Evolutionary conservation across 257 asterid species (phyloP), one percentile per base, ranked within the genome.

Genomic region (Capsicum pubescens): DNA sequence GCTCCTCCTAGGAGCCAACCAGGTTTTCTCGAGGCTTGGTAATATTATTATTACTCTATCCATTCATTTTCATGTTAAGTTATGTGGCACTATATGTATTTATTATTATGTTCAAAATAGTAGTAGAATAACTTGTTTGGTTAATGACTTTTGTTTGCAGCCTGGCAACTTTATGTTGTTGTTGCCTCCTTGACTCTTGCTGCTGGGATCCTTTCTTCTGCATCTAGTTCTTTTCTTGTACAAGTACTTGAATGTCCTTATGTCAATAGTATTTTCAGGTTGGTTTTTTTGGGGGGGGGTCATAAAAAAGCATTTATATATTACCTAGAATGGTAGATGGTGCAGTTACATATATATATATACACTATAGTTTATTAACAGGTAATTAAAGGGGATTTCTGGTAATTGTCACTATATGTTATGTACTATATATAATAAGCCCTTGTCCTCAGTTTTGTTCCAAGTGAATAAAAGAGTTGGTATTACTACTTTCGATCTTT

Each of bases 101-200:
- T 66, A 63, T 63, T 63, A 63, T 0, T 26, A 35, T 67, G 13
- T 7, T 17, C 1, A 63, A 19, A 19, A 19, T 60, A 19, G 32
- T 7, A 26, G 32, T 1, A 26, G 3, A 60, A 32, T 19, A 46
- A 39, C 8, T 17, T 14, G 8, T 21, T 76, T 17, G 50, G 48
- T 2, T 79, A 21, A 5, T 56, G 80, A 17, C 12, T 52, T 48
- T 19, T 84, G 64, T 17, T 77, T 87, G 93, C 90, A 94, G 97
- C 84, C 92, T 94, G 21, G 97, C 98, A 1, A 89, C 90, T 0
- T 76, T 93, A 71, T 94, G 98, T 63, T 93, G 98, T 87, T 93
- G 96, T 82, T 94, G 95, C 84, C 79, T 94, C 1, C 13, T 92
- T 64, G 97, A 93, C 58, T 94, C 87, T 81, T 92, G 93, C 48